Conservation (phyloP, 2,329 filamentous ascomycete genomes). For the Xylariomycetidae sp. region DNA sequence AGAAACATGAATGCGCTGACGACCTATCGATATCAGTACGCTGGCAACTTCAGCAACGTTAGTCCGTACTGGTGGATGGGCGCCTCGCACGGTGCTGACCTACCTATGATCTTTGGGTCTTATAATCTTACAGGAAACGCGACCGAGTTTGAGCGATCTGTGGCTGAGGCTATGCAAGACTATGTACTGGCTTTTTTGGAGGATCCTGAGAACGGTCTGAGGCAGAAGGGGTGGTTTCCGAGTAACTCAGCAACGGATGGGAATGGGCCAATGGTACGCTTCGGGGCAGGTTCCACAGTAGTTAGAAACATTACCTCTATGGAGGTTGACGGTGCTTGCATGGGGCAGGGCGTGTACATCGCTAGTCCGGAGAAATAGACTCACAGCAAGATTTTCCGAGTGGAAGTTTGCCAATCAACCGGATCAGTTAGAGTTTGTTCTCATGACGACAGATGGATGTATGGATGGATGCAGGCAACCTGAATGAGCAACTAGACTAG, state of each 20-base stretch:
- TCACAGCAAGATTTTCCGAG: too few relatives aligned
- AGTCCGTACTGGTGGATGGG: conserved; percentile 34
- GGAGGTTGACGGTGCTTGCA: conserved; percentile 17
- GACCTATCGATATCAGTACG: conserved; percentile 37
- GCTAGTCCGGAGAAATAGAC: conserved; percentile 5
- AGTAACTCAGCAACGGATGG: conserved; percentile 1
- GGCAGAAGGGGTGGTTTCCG: conserved; percentile 9
- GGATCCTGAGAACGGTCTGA: conserved; percentile 14
- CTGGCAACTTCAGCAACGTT: conserved; percentile 35
- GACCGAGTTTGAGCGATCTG: conserved; percentile 16
- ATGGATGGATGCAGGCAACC: too few relatives aligned
- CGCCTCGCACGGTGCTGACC: conserved; percentile 22
- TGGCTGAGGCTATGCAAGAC: conserved; percentile 20
- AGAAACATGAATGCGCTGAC: conserved; percentile 19
- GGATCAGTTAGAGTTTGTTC: too few relatives aligned
- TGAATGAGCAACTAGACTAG: too few relatives aligned
- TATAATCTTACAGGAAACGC: conserved; percentile 19
- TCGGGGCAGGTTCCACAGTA: conserved; percentile 7
- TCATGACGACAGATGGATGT: too few relatives aligned
- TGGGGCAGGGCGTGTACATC: conserved; percentile 11
- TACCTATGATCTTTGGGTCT: conserved; percentile 23
- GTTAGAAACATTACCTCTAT: conserved; percentile 15
- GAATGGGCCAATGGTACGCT: conserved; percentile 11
- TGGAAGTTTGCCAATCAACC: too few relatives aligned
- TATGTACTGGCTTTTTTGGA: conserved; percentile 19